Conservation (phyloP, 345 rosid genomes). For the Syzygium grande region DNA sequence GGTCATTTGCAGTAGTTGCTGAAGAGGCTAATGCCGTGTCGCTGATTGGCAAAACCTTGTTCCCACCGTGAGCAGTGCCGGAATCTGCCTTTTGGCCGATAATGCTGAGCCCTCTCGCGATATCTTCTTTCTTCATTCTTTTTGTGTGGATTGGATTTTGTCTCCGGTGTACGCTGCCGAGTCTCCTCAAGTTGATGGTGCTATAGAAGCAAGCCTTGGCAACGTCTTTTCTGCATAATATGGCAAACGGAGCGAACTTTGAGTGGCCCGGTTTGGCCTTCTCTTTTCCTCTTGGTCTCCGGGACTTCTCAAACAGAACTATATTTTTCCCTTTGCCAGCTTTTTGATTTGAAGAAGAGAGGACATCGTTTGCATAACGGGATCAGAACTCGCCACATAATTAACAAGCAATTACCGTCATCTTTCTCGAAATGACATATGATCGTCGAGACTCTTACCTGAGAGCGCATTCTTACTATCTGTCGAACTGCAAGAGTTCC, state of each 20-base stretch:
- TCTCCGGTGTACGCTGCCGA: slow-evolving; percentile 7
- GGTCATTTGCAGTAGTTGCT: background rate
- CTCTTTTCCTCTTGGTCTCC: slow-evolving; percentile 13
- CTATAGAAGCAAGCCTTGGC: slow-evolving; percentile 54
- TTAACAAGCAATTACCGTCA: background rate
- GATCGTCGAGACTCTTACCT: slow-evolving; percentile 10
- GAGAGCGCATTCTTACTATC: background rate
- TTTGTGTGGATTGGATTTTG: slow-evolving; percentile 15
- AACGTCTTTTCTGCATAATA: slow-evolving; percentile 49
- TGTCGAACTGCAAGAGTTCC: background rate
- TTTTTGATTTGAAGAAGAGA: slow-evolving; percentile 16
- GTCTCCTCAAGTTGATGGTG: slow-evolving; percentile 33
- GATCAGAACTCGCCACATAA: background rate
- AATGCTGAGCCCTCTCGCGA: slow-evolving; percentile 7
- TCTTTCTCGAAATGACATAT: background rate
- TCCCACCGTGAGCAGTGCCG: slow-evolving; percentile 20
- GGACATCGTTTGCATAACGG: background rate
- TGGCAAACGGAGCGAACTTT: slow-evolving; percentile 12
- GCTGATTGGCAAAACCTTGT: slow-evolving; percentile 41
- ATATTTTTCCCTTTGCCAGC: slow-evolving; percentile 10
- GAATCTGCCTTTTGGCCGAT: slow-evolving; percentile 17
- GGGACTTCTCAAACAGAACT: slow-evolving; percentile 4
- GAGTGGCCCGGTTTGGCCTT: slow-evolving; percentile 4
- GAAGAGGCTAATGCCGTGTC: slow-evolving; percentile 20
- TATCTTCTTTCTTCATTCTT: slow-evolving; percentile 48